Evolutionary conservation across 768 basidiomycete genomes (phyloP), one percentile per base, ranked within the genome.

Genomic region (Lactarius trivialis): DNA sequence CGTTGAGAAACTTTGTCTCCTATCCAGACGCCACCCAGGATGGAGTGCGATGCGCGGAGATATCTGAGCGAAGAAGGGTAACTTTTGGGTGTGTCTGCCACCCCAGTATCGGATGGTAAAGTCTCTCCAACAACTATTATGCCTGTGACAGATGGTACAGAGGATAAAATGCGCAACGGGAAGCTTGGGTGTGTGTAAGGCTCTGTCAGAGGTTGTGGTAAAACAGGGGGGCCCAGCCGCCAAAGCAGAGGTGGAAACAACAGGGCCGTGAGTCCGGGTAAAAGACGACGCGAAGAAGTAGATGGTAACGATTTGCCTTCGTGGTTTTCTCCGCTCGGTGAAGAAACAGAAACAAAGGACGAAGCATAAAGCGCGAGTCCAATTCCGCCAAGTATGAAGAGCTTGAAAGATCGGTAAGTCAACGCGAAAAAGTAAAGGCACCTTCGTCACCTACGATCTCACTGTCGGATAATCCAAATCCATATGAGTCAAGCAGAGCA

Each of bases 91-190:
- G 30, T 58, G 36, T 28, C 65, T 32, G 36, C 43, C 37, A 48
- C 60, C 56, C 34, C 60, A 43, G 28, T 41, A 26, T 50, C 52
- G 4, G 76, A 79, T 39, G 81, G 77, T 4, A 82, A 69, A 43
- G 81, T 74, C 68, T 98, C 91, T 32, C 84, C 94, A 8, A 97
- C 93, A 2, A 88, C 82, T 36, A 98, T 83, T 15, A 87, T 76
- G 1, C 94, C 94, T 1, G 91, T 95, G n/a, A 81, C 72, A 21
- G 89, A 89, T 59, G 84, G 78, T 21, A 79, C 79, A 1, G 88
- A 80, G 1, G 82, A 89, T 54, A 88, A 81, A 28, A 93, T 81
- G 37, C 78, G 81, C n/a, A 90, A 74, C 3, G 83, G 81, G 61
- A 78, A 78, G 33, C 70, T 73, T 2, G 82, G 82, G 64, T 81